phyloP scores from a whole-genome alignment of 2,329 filamentous ascomycete genomes.

The Diaporthe longicolla region DNA sequence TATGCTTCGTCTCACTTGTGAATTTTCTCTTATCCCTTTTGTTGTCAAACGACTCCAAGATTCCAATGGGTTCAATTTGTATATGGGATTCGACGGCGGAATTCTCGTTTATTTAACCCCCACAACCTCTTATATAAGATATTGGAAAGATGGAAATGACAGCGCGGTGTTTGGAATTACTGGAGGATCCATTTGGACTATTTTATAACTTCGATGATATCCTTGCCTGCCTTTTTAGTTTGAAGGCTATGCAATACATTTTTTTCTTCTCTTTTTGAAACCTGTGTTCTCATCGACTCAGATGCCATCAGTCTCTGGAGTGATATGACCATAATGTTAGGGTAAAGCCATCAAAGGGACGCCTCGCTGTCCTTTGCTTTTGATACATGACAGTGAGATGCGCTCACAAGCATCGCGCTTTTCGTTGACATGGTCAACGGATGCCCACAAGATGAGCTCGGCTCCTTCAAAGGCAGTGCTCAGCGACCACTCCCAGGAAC shows the following conservation, averaged over 20 bases:
- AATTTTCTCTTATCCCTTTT: not conserved
- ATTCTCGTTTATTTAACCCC: not conserved
- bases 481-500: no score
- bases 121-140: not conserved
- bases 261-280: not conserved
- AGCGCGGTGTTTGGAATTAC: slow-evolving; percentile 30
- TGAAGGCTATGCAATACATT: not conserved
- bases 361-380: not conserved
- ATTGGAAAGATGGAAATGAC: not conserved
- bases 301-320: not conserved
- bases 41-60: not conserved
- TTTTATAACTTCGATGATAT: slow-evolving; percentile 4
- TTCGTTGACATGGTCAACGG: not conserved
- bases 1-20: not conserved
- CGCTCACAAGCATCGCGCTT: not conserved
- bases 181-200: not conserved
- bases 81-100: not conserved
- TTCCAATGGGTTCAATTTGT: no score
- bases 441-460: no score
- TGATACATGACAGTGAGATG: not conserved
- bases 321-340: not conserved
- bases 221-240: not conserved
- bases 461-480: not conserved
- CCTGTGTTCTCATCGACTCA: not conserved
- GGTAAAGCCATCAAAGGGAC: no score